Evolutionary conservation across 257 asterid species (phyloP).

Genomic region (Coffea eugenioides): DNA sequence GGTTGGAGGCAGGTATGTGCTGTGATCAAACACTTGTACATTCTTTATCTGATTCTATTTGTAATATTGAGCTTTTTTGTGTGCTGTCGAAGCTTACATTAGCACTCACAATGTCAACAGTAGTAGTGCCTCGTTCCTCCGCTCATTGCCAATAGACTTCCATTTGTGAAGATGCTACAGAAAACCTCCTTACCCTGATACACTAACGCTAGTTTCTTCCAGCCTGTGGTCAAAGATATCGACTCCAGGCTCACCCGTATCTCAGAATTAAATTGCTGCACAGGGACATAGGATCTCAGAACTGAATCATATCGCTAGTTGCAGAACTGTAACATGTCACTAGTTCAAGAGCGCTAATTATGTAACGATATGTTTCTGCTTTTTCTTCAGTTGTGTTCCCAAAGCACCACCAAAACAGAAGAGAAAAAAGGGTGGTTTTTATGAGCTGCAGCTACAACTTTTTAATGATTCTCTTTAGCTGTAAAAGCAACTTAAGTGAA

Average conservation of each 20-base stretch:
- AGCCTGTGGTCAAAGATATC: background rate
- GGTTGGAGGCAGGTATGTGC: background rate
- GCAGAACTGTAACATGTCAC: background rate
- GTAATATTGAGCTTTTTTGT: background rate
- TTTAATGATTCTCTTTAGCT: constrained; percentile 3
- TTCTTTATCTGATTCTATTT: background rate
- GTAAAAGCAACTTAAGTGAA: constrained; percentile 1
- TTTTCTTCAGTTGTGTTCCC: background rate
- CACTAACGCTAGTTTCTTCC: background rate
- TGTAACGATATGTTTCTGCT: background rate
- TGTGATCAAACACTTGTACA: background rate
- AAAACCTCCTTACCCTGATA: background rate
- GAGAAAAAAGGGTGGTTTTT: background rate
- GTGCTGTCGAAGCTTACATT: background rate
- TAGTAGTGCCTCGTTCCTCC: background rate
- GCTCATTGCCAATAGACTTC: background rate
- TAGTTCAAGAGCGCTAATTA: background rate
- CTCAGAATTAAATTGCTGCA: background rate
- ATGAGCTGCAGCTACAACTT: background rate
- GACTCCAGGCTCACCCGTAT: background rate
- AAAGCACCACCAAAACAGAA: background rate
- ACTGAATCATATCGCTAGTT: background rate
- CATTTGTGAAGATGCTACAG: background rate
- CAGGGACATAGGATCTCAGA: background rate
- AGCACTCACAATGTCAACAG: background rate